phyloP scores from a whole-genome alignment of 176 grass and related monocot species.

The Oryza australiensis region DNA sequence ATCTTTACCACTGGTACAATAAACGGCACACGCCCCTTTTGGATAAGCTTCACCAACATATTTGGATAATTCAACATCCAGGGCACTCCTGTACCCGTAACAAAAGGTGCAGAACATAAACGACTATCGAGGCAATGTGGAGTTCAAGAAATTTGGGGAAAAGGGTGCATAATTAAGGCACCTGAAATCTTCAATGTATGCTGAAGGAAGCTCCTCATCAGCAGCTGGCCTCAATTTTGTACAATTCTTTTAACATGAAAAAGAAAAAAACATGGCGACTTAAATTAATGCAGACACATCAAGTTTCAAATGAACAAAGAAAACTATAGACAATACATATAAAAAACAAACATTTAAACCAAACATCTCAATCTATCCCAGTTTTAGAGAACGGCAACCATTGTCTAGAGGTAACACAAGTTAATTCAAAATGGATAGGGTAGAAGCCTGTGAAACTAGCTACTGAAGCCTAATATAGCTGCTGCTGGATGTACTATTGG shows the following conservation, averaged over 20 bases:
- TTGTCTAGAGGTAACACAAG: background rate
- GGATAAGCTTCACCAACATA: conserved; percentile 87
- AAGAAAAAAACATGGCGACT: conserved; percentile 27
- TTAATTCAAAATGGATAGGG: background rate
- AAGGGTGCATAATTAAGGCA: conserved; percentile 34
- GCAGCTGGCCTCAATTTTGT: conserved; percentile 82
- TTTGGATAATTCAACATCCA: conserved; percentile 87
- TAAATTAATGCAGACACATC: conserved; percentile 14
- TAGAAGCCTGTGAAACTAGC: background rate
- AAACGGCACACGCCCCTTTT: conserved; percentile 81
- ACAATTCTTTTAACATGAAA: conserved; percentile 58
- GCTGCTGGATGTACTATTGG: background rate
- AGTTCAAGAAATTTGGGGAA: conserved; percentile 28
- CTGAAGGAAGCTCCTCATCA: conserved; percentile 91
- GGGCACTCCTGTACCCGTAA: conserved; percentile 54
- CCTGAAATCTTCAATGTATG: conserved; percentile 95
- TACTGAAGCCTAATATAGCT: background rate
- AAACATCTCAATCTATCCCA: background rate
- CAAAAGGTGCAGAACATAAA: conserved; percentile 24
- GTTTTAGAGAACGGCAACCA: background rate
- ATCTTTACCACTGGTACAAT: conserved; percentile 85
- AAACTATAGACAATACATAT: background rate
- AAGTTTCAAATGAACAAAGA: background rate
- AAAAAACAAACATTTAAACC: background rate
- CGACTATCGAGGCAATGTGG: conserved; percentile 6